A percentile compares a stretch with the other conserved stretches of the same genome.
Conservation (phyloP, 2,329 filamentous ascomycete species). For the Daldinia eschscholtzii region DNA sequence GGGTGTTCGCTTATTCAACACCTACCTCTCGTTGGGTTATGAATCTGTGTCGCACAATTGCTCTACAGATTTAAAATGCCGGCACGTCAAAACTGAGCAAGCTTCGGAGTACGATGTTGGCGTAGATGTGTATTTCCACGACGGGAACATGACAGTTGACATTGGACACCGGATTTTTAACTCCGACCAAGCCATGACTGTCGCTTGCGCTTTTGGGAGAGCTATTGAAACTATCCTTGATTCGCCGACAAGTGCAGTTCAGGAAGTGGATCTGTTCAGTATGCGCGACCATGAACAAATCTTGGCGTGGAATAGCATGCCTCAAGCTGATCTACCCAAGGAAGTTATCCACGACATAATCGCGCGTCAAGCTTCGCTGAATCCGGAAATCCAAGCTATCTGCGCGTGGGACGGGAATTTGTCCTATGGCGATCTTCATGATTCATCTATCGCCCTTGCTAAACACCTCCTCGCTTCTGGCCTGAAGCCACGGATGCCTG, state of each 20-base stretch:
- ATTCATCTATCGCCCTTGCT: conserved; percentile 49
- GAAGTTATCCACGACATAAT: conserved; percentile 62
- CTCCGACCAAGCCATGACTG: conserved; percentile 59
- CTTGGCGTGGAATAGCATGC: conserved; percentile 63
- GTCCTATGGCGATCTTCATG: conserved; percentile 50
- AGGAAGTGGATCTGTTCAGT: conserved; percentile 65
- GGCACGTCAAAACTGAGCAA: conserved; percentile 57
- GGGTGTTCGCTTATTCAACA: conserved; percentile 63
- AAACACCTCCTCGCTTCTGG: conserved; percentile 49
- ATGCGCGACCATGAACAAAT: conserved; percentile 68
- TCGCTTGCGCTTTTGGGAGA: conserved; percentile 66
- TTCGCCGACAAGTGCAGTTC: conserved; percentile 57
- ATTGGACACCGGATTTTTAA: conserved; percentile 61
- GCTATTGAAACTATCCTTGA: conserved; percentile 63
- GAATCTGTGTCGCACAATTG: conserved; percentile 45
- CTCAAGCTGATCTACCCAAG: conserved; percentile 57
- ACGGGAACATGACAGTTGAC: conserved; percentile 58
- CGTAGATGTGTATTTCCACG: conserved; percentile 59
- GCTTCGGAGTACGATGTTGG: conserved; percentile 63
- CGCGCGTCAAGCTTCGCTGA: conserved; percentile 55
- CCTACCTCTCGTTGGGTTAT: conserved; percentile 63
- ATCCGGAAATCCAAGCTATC: conserved; percentile 55
- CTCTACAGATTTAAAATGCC: conserved; percentile 53
- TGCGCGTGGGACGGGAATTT: conserved; percentile 52
- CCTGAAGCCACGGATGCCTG: conserved; percentile 56